Evolutionary conservation across 306 rosid genomes (phyloP).

Genomic region (Malus orientalis): DNA sequence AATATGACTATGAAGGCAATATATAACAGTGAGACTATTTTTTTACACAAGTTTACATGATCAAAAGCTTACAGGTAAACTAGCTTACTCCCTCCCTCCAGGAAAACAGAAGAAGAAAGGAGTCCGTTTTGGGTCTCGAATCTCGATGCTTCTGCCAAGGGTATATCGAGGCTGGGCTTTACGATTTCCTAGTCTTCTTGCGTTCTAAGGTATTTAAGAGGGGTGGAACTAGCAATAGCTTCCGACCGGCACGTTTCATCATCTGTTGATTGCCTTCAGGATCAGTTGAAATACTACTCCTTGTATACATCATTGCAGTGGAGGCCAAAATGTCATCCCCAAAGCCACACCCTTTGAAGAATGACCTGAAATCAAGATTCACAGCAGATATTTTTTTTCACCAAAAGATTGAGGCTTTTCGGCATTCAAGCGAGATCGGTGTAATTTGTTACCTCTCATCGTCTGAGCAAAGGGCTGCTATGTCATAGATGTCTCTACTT

Average conservation of each 20-base stretch:
- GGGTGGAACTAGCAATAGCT: conserved; percentile 48
- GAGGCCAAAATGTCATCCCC: conserved; percentile 62
- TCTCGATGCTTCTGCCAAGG: not conserved
- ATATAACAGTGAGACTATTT: not conserved
- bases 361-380: conserved; percentile 38
- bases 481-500: conserved; percentile 41
- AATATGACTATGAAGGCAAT: not conserved
- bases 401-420: not conserved
- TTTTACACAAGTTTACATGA: not conserved
- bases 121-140: not conserved
- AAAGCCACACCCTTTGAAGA: conserved; percentile 81
- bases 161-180: conserved; percentile 4
- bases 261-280: conserved; percentile 26
- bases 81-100: not conserved
- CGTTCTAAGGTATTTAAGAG: conserved; percentile 15
- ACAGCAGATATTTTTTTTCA: not conserved
- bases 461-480: conserved; percentile 61
- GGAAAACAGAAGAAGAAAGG: not conserved
- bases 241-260: conserved; percentile 35
- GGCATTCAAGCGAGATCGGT: conserved; percentile 8
- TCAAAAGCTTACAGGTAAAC: not conserved
- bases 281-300: conserved; percentile 26
- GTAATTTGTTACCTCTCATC: conserved; percentile 47
- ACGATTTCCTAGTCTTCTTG: conserved; percentile 10
- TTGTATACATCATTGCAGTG: conserved; percentile 68